Evolutionary conservation across 2,329 filamentous ascomycete species (phyloP).

Genomic region (Verticillium tricorpus): DNA sequence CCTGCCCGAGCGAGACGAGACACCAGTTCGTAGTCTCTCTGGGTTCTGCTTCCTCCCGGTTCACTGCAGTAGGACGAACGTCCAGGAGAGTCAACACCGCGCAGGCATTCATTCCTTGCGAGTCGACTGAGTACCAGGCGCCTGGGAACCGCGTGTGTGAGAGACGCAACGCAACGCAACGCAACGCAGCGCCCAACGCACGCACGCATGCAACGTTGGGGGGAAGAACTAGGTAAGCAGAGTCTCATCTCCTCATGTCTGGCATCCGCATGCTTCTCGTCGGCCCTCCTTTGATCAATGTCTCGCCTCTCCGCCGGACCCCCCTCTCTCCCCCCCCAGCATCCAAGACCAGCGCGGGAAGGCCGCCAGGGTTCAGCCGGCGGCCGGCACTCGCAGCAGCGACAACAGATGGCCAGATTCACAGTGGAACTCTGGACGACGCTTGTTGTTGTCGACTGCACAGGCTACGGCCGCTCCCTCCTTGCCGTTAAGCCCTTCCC

Average conservation of each 20-base stretch:
- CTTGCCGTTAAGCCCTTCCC: slow-evolving; percentile 11
- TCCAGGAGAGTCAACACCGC: background rate
- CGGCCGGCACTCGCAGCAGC: background rate
- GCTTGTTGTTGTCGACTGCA: slow-evolving; percentile 12
- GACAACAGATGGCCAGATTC: slow-evolving; percentile 11
- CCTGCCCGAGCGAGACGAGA: slow-evolving; percentile 1
- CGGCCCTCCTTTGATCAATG: background rate
- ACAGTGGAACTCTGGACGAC: background rate
- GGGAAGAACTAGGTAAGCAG: background rate
- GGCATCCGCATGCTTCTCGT: background rate
- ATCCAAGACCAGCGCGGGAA: slow-evolving; percentile 5
- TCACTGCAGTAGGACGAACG: background rate
- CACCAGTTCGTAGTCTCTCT: background rate
- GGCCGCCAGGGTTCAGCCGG: slow-evolving; percentile 14
- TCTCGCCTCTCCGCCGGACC: background rate
- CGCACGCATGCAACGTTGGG: background rate
- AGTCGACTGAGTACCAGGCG: background rate
- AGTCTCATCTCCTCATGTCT: slow-evolving; percentile 1
- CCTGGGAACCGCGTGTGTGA: background rate
- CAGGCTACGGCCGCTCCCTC: slow-evolving; percentile 10
- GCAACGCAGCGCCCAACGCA: background rate
- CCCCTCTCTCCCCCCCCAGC: background rate
- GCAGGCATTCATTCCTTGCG: background rate
- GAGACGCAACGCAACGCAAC: background rate
- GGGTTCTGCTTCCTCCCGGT: background rate